phyloP scores from a whole-genome alignment of 768 basidiomycete species.

The Ephemerocybe angulata region DNA sequence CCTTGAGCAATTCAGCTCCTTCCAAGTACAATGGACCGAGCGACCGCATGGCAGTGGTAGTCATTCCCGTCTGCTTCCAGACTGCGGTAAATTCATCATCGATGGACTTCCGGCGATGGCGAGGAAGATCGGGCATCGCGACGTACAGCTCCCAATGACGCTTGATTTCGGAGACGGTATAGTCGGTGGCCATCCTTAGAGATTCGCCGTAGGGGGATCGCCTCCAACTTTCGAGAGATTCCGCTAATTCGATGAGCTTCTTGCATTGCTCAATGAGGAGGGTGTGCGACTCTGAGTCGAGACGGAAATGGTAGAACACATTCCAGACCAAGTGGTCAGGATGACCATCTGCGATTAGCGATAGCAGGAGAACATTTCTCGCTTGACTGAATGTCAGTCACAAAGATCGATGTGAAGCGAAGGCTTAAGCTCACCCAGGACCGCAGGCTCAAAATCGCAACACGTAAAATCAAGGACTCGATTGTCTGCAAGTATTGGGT shows the following conservation, averaged over 20 bases:
- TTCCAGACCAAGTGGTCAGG: slow-evolving; percentile 31
- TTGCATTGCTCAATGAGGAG: slow-evolving; percentile 37
- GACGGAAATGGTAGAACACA: slow-evolving; percentile 46
- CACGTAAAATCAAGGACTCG: slow-evolving; percentile 48
- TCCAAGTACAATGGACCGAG: slow-evolving; percentile 33
- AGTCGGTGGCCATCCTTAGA: slow-evolving; percentile 35
- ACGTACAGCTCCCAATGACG: slow-evolving; percentile 39
- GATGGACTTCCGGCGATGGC: slow-evolving; percentile 16
- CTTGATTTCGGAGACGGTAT: slow-evolving; percentile 38
- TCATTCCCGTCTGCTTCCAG: neutral
- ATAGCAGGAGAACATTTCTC: slow-evolving; percentile 45
- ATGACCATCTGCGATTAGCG: slow-evolving; percentile 34
- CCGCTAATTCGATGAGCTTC: slow-evolving; percentile 31
- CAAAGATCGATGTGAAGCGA: neutral
- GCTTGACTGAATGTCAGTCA: slow-evolving; percentile 31
- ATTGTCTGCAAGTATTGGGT: slow-evolving; percentile 11
- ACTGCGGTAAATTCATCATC: slow-evolving; percentile 8
- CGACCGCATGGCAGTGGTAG: slow-evolving; percentile 22
- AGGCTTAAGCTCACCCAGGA: slow-evolving; percentile 33
- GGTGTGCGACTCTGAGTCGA: slow-evolving; percentile 33
- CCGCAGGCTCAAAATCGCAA: slow-evolving; percentile 46
- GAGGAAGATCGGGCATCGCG: slow-evolving; percentile 15
- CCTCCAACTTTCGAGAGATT: slow-evolving; percentile 12
- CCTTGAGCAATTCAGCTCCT: slow-evolving; percentile 11
- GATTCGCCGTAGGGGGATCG: slow-evolving; percentile 33